phyloP scores from a whole-genome alignment of 2,329 filamentous ascomycete species.

The Diaporthe caulivora region DNA sequence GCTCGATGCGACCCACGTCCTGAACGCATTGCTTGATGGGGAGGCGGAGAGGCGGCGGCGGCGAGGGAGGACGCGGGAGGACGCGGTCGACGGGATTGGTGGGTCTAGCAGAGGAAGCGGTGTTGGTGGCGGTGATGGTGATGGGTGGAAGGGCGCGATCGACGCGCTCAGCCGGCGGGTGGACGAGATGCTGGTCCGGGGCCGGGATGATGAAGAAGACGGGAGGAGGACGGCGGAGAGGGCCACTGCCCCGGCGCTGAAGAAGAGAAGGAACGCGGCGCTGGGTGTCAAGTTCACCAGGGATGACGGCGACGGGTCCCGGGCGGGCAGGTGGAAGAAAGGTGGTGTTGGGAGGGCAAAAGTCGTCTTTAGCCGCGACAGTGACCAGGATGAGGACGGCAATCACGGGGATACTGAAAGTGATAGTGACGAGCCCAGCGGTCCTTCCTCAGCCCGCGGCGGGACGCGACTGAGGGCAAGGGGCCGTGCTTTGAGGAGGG shows the following conservation, averaged over 20 bases:
- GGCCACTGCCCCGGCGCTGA: not conserved
- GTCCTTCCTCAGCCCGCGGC: not conserved
- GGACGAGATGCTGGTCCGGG: conserved; percentile 20
- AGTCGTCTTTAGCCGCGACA: not conserved
- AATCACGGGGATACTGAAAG: not conserved
- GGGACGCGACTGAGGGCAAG: not conserved
- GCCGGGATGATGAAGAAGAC: not conserved
- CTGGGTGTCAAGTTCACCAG: not conserved
- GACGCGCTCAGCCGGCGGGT: conserved; percentile 3
- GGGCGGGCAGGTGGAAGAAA: not conserved
- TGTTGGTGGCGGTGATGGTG: not conserved
- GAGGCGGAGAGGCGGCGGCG: conserved; percentile 18
- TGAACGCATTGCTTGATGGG: conserved; percentile 14
- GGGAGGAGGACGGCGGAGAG: not conserved
- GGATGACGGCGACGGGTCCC: not conserved
- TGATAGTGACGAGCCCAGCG: not conserved
- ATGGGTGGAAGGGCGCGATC: not conserved
- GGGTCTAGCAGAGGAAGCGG: too few species aligned
- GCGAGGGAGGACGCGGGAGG: not conserved
- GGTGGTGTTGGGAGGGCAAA: not conserved
- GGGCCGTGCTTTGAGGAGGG: not conserved
- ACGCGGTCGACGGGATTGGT: not conserved
- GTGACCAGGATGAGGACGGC: not conserved
- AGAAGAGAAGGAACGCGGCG: not conserved
- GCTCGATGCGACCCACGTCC: not conserved